Percentiles rank a stretch among this genome's conserved stretches.
Conservation (phyloP, 2,329 filamentous ascomycete genomes). For the Venturia asperata region DNA sequence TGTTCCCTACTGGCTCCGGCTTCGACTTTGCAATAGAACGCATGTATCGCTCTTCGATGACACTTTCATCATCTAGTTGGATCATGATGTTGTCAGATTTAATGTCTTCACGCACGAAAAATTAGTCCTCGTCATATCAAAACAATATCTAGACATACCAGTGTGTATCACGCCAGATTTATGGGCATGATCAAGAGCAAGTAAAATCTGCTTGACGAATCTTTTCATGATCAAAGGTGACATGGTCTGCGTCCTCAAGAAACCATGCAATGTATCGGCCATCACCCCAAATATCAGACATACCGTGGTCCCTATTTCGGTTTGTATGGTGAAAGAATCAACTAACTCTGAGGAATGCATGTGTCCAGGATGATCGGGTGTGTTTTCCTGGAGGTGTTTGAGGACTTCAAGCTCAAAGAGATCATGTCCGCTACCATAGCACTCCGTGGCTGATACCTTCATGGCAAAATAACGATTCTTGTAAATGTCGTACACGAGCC, state of each 20-base stretch:
- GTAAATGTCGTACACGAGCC: neutral
- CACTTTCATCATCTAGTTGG: neutral
- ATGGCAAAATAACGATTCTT: neutral
- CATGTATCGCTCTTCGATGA: neutral
- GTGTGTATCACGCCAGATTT: neutral
- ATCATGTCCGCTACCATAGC: neutral
- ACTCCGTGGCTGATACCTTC: neutral
- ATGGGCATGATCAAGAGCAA: conserved; percentile 8
- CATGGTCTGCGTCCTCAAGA: neutral
- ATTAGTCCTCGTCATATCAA: neutral
- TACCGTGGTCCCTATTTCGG: conserved; percentile 8
- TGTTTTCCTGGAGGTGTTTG: neutral
- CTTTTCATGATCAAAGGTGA: neutral
- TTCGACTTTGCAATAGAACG: neutral
- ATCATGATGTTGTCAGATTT: conserved; percentile 3
- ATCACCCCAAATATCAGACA: neutral
- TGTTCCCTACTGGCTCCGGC: neutral
- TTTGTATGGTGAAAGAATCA: conserved; percentile 7
- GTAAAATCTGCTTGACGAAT: conserved; percentile 4
- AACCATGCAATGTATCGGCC: neutral
- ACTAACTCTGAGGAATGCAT: neutral
- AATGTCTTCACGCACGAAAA: neutral
- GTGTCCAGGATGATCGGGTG: neutral
- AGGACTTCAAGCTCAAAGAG: neutral
- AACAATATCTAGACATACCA: neutral